phyloP scores from a whole-genome alignment of 805 yeast genomes.

The Pichia kluyveri region DNA sequence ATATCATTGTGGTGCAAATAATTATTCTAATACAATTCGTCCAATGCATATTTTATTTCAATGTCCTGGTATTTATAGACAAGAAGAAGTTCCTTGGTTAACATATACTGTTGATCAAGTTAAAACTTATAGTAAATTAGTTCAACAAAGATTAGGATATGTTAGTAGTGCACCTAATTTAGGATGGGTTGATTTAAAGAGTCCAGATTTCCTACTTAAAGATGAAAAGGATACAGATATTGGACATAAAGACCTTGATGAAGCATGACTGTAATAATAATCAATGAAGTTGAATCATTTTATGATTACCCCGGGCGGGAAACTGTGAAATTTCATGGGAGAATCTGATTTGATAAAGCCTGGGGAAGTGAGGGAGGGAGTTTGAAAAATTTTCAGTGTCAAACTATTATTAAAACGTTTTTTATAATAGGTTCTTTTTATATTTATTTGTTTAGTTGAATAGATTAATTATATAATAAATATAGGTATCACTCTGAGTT shows the following conservation, averaged over 20 bases:
- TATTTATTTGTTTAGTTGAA: too few species aligned
- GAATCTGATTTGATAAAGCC: too few species aligned
- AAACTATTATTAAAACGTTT: too few species aligned
- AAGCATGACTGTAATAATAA: not conserved
- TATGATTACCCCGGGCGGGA: too few species aligned
- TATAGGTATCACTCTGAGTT: too few species aligned
- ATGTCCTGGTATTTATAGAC: conserved; percentile 19
- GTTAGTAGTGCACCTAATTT: conserved; percentile 9
- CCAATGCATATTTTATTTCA: conserved; percentile 17
- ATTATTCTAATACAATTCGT: conserved; percentile 16
- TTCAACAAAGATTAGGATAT: conserved; percentile 13
- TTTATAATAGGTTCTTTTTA: too few species aligned
- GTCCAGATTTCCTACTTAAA: conserved; percentile 8
- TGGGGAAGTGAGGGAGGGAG: too few species aligned
- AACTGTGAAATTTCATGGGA: too few species aligned
- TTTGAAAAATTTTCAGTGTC: too few species aligned
- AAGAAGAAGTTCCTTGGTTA: conserved; percentile 19
- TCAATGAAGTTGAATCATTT: too few species aligned
- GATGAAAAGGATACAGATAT: not conserved
- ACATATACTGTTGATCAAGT: conserved; percentile 10
- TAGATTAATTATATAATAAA: too few species aligned
- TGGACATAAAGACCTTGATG: conserved; percentile 12
- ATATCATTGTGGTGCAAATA: conserved; percentile 23
- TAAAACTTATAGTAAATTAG: conserved; percentile 7
- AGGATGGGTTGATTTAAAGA: conserved; percentile 13